These are phyloP conservation scores for Rhizoclosmatium sp. DNA, from an alignment of 192 early-diverging fungal species.

Conservation along the genomic window DNA sequence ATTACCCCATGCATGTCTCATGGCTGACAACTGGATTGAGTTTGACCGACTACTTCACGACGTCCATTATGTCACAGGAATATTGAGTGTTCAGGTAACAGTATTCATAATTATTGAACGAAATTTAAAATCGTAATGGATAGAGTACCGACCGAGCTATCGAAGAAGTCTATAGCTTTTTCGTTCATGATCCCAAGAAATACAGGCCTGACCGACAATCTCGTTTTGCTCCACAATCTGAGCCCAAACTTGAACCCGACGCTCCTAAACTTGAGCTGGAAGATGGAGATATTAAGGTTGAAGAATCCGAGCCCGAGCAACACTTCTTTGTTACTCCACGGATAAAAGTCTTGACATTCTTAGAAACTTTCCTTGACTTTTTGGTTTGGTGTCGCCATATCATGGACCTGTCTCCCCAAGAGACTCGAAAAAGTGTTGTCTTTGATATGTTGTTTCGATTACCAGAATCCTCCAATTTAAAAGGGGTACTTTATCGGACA, in stretches of 20 bases:
- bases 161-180: not conserved
- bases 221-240: not conserved
- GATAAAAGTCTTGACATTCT: not conserved
- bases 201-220: not conserved
- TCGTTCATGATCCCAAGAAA: not conserved
- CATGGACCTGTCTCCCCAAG: not conserved
- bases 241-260: not conserved
- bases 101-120: not conserved
- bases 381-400: slow-evolving; percentile 3
- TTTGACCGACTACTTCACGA: not conserved
- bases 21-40: not conserved
- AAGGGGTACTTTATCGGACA: not conserved
- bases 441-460: slow-evolving; percentile 3
- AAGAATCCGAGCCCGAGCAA: not conserved
- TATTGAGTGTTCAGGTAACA: slow-evolving; percentile 8
- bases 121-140: not conserved
- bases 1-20: not conserved
- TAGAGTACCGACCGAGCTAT: slow-evolving; percentile 16
- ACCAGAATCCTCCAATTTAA: not conserved
- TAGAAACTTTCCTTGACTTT: slow-evolving; percentile 6
- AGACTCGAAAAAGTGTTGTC: not conserved
- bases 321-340: not conserved
- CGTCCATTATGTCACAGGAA: slow-evolving; percentile 2
- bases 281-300: not conserved
- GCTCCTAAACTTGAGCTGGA: no score